Conservation (phyloP, 169 alveolate species). For the Theileria annulata region DNA sequence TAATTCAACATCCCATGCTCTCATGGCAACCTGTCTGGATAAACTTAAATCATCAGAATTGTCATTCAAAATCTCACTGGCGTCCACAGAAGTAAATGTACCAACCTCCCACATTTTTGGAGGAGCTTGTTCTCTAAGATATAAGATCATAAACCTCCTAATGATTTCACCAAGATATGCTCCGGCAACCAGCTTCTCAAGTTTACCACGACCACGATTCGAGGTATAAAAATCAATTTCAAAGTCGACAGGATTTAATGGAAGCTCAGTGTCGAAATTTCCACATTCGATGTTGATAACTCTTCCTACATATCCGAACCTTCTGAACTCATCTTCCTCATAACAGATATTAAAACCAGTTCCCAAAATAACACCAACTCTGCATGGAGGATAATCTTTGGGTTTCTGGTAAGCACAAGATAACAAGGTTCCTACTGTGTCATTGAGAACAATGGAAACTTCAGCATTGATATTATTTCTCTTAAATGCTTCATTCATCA, state of each 20-base stretch:
- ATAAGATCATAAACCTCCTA: constrained; percentile 74
- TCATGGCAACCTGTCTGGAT: constrained; percentile 65
- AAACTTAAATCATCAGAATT: constrained; percentile 55
- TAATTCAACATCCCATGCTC: constrained; percentile 74
- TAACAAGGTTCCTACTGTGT: constrained; percentile 88
- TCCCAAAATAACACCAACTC: constrained; percentile 85
- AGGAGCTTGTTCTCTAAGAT: constrained; percentile 80
- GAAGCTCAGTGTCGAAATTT: constrained; percentile 83
- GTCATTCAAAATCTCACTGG: constrained; percentile 75
- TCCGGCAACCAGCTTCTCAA: constrained; percentile 87
- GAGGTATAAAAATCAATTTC: constrained; percentile 81
- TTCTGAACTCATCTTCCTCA: constrained; percentile 80
- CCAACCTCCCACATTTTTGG: constrained; percentile 73
- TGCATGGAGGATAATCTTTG: constrained; percentile 74
- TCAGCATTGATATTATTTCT: constrained; percentile 77
- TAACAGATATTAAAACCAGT: constrained; percentile 88
- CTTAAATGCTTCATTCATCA: constrained; percentile 81
- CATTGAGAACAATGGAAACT: constrained; percentile 81
- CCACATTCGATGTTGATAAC: constrained; percentile 87
- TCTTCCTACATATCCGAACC: constrained; percentile 82
- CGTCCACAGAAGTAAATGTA: constrained; percentile 73
- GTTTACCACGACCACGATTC: constrained; percentile 82
- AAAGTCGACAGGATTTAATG: constrained; percentile 80
- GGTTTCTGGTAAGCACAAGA: constrained; percentile 86
- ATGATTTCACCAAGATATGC: constrained; percentile 88